phyloP scores from a whole-genome alignment of 257 asterid species.

The Solanum arcanum region DNA sequence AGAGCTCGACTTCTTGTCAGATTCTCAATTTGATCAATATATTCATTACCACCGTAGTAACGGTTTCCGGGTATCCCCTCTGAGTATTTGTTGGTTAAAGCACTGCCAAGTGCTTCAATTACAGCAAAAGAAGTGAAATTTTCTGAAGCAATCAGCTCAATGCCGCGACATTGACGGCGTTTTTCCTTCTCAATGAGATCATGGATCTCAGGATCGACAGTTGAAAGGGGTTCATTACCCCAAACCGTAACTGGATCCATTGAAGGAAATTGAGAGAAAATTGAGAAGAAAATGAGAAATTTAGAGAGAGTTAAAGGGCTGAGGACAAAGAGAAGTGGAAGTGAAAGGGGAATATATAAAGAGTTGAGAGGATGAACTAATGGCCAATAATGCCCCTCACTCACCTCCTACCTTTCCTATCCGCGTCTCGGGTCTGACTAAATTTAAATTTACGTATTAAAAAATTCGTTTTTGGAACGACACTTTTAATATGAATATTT shows the following conservation, averaged over 20 bases:
- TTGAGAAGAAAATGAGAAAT: not conserved
- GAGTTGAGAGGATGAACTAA: not conserved
- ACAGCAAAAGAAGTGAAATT: conserved; percentile 84
- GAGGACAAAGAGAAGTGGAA: not conserved
- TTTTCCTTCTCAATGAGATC: conserved; percentile 38
- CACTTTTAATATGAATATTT: fast-evolving
- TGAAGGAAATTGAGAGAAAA: not conserved
- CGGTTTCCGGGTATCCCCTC: conserved; percentile 82
- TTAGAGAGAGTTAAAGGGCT: not conserved
- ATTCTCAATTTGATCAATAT: conserved; percentile 33
- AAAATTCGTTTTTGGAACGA: fast-evolving
- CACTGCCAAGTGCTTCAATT: conserved; percentile 93
- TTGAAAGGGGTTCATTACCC: conserved; percentile 27
- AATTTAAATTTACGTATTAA: not conserved
- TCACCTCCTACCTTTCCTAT: not conserved
- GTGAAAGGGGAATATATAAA: not conserved
- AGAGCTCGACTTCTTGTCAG: conserved; percentile 28
- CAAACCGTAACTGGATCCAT: conserved; percentile 37
- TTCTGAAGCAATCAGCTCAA: conserved; percentile 61
- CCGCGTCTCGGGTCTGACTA: not conserved
- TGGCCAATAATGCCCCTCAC: not conserved
- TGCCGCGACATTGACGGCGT: conserved; percentile 37
- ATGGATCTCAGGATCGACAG: conserved; percentile 34
- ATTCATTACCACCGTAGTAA: conserved; percentile 38
- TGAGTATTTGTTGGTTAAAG: conserved; percentile 91